These are phyloP conservation scores for Xylaria longipes DNA, from an alignment of 495 filamentous ascomycete species.

Conservation along the genomic window DNA sequence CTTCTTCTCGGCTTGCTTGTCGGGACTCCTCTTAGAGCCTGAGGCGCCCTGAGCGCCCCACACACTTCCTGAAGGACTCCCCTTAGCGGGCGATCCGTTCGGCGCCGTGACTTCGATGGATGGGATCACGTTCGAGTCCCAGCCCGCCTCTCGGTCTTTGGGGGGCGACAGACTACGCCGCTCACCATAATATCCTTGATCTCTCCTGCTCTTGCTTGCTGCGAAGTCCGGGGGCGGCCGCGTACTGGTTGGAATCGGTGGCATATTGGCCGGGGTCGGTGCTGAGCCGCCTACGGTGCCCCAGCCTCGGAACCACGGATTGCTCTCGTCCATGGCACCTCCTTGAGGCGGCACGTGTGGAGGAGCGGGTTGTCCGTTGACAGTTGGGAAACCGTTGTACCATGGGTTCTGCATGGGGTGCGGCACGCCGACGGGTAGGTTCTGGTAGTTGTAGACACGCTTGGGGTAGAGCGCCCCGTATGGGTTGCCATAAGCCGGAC, in stretches of 20 bases:
- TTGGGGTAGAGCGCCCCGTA: constrained; percentile 39
- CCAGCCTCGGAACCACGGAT: constrained; percentile 33
- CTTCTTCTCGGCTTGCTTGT: constrained; percentile 26
- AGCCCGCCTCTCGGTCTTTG: constrained; percentile 28
- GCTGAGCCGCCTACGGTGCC: constrained; percentile 27
- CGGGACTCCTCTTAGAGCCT: constrained; percentile 8
- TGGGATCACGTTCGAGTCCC: constrained; percentile 36
- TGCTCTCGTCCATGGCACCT: constrained; percentile 4
- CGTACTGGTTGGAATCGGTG: background rate
- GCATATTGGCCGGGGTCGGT: constrained; percentile 19
- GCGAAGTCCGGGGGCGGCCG: constrained; percentile 16
- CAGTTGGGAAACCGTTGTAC: constrained; percentile 34
- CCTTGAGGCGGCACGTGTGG: constrained; percentile 4
- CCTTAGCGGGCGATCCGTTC: constrained; percentile 10
- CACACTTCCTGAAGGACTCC: background rate
- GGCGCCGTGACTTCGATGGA: constrained; percentile 20
- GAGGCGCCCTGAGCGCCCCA: constrained; percentile 22
- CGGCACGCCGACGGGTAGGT: constrained; percentile 30
- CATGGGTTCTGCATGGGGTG: constrained; percentile 37
- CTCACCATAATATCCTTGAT: background rate
- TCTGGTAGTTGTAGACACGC: constrained; percentile 20
- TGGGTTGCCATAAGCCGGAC: constrained; percentile 53
- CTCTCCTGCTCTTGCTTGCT: constrained; percentile 3
- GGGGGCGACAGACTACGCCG: constrained; percentile 5
- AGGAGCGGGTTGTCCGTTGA: constrained; percentile 28